Evolutionary conservation across 2,329 filamentous ascomycete species (phyloP).

Genomic region (Colletotrichum gigasporum): DNA sequence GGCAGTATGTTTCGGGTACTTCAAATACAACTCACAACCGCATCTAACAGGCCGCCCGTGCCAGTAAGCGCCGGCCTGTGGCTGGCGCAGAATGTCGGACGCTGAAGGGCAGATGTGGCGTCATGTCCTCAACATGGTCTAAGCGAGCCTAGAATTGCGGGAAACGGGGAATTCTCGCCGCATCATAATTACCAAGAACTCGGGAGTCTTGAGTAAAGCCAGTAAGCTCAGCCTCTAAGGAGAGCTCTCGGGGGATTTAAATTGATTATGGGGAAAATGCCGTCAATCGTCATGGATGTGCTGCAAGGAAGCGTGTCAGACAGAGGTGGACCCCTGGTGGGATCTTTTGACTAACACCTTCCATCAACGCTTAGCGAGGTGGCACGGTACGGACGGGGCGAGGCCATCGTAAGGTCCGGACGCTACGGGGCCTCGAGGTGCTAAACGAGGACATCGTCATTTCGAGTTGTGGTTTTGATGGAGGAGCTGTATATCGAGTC

Average conservation of each 20-base stretch:
- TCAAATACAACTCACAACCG: no score
- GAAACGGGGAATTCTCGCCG: conserved; percentile 8
- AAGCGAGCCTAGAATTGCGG: no score
- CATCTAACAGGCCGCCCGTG: no score
- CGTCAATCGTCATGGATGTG: conserved; percentile 3
- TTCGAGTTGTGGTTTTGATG: not conserved
- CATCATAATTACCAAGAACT: not conserved
- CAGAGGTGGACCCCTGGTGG: not conserved
- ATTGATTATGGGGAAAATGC: conserved; percentile 1
- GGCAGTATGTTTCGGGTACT: no score
- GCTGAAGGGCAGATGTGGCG: no score
- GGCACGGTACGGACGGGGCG: not conserved
- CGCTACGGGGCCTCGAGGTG: not conserved
- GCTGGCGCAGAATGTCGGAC: no score
- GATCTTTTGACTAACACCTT: conserved; percentile 4
- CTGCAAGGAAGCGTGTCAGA: conserved; percentile 11
- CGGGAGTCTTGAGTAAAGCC: not conserved
- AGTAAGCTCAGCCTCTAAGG: not conserved
- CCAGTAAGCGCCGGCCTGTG: no score
- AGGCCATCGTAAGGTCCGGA: conserved; percentile 4
- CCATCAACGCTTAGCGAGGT: conserved; percentile 16
- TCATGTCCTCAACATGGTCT: no score
- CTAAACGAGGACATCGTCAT: conserved; percentile 10
- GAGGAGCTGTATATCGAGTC: not conserved
- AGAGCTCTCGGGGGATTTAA: not conserved